These are phyloP conservation scores for Penicillium expansum DNA, from an alignment of 2,329 filamentous ascomycete genomes.

Conservation along the genomic window DNA sequence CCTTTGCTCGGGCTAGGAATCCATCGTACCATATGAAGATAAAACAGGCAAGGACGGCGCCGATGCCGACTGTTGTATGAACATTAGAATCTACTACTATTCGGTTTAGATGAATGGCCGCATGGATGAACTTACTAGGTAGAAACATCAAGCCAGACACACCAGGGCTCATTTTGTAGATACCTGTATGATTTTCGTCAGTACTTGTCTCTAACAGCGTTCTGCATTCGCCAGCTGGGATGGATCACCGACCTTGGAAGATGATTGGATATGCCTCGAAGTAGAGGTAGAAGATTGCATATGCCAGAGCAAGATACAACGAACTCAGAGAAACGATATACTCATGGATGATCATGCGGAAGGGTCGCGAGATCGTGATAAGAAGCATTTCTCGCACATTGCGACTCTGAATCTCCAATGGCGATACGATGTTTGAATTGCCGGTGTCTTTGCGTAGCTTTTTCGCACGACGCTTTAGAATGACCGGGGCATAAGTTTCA, in stretches of 20 bases:
- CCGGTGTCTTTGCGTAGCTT: conserved; percentile 59
- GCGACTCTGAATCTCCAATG: conserved; percentile 63
- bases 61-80: conserved; percentile 52
- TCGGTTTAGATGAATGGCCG: too few relatives aligned
- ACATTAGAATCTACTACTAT: background rate
- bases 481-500: conserved; percentile 61
- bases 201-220: conserved; percentile 48
- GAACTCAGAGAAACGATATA: conserved; percentile 69
- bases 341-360: conserved; percentile 70
- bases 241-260: conserved; percentile 49
- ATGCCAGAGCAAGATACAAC: conserved; percentile 68
- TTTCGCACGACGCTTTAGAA: conserved; percentile 57
- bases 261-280: conserved; percentile 73
- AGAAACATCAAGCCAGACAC: conserved; percentile 36
- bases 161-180: conserved; percentile 39
- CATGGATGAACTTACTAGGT: conserved; percentile 27
- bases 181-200: conserved; percentile 43
- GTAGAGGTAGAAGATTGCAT: conserved; percentile 68
- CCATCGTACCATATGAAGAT: conserved; percentile 67
- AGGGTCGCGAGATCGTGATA: conserved; percentile 66
- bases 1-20: conserved; percentile 55
- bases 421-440: conserved; percentile 54
- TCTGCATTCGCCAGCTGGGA: background rate
- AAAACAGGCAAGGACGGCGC: conserved; percentile 57
- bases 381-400: conserved; percentile 44